Evolutionary conservation across 768 basidiomycete species (phyloP).

Genomic region (Termitomyces sp.): DNA sequence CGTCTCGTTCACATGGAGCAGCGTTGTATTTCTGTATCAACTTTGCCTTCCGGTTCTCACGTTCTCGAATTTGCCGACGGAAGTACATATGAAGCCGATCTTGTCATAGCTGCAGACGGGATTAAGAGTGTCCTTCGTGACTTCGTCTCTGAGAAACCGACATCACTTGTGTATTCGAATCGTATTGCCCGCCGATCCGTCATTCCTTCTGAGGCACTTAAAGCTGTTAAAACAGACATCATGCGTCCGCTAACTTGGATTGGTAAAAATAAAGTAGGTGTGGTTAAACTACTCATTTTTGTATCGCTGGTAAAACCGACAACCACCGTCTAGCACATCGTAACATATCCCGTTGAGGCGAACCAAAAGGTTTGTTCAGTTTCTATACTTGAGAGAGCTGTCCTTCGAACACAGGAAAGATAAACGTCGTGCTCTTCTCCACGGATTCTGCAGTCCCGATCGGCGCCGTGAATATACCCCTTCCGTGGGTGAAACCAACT

Average conservation of each 20-base stretch:
- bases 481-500: constrained; percentile 41
- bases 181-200: constrained; percentile 49
- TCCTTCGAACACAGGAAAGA: constrained; percentile 19
- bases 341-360: constrained; percentile 46
- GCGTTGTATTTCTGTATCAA: constrained; percentile 38
- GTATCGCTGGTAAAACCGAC: not conserved
- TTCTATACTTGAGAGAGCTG: not conserved
- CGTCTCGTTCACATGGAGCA: constrained; percentile 46
- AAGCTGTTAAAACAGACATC: constrained; percentile 36
- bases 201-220: constrained; percentile 36
- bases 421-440: constrained; percentile 46
- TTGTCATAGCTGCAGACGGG: constrained; percentile 53
- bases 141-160: constrained; percentile 24
- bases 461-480: constrained; percentile 24
- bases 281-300: not conserved
- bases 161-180: constrained; percentile 38
- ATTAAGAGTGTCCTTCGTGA: constrained; percentile 45
- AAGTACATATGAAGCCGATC: constrained; percentile 40
- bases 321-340: constrained; percentile 40
- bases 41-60: constrained; percentile 23
- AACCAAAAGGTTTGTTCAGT: constrained; percentile 33
- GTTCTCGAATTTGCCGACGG: constrained; percentile 48
- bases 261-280: constrained; percentile 42
- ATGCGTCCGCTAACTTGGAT: constrained; percentile 38
- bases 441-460: constrained; percentile 28